A percentile compares a stretch with the other conserved stretches of the same genome.
These are phyloP conservation scores for Thermoascus crustaceus DNA, from an alignment of 2,329 filamentous ascomycete species.

Conservation along the genomic window DNA sequence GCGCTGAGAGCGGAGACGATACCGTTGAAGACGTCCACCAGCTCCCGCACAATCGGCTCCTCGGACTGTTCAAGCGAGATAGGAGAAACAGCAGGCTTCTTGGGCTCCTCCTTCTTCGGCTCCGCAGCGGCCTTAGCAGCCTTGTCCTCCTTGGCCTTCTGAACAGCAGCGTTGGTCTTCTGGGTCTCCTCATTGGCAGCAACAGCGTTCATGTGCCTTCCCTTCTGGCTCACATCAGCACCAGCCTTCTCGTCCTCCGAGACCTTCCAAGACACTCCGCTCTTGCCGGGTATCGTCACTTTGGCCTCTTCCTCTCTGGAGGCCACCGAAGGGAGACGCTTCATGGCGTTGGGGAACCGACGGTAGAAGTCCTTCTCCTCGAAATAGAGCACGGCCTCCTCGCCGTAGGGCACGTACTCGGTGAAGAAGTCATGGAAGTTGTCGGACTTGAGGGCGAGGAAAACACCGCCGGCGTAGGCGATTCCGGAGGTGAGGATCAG, in stretches of 20 bases:
- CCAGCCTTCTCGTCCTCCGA: slow-evolving; percentile 53
- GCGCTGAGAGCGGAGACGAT: slow-evolving; percentile 90
- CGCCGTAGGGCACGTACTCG: slow-evolving; percentile 88
- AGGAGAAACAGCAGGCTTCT: slow-evolving; percentile 37
- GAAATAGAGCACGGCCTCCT: slow-evolving; percentile 88
- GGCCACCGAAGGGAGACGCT: slow-evolving; percentile 25
- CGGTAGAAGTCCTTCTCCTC: slow-evolving; percentile 91
- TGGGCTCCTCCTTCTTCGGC: slow-evolving; percentile 25
- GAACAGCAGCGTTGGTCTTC: slow-evolving; percentile 18
- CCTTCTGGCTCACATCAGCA: slow-evolving; percentile 49
- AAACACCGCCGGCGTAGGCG: slow-evolving; percentile 80
- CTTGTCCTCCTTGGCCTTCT: slow-evolving; percentile 25
- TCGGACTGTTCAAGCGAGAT: slow-evolving; percentile 62
- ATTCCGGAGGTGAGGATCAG: slow-evolving; percentile 67
- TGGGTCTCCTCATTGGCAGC: slow-evolving; percentile 25
- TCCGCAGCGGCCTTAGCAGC: slow-evolving; percentile 15
- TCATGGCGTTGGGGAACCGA: slow-evolving; percentile 58
- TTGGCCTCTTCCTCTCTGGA: slow-evolving; percentile 54
- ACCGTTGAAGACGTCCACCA: slow-evolving; percentile 92
- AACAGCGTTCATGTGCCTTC: slow-evolving; percentile 41
- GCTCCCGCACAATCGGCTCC: slow-evolving; percentile 83
- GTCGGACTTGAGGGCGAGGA: slow-evolving; percentile 87
- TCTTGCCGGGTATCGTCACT: slow-evolving; percentile 76
- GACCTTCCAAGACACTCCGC: slow-evolving; percentile 74
- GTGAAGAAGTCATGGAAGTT: slow-evolving; percentile 99